Conservation (phyloP, 2,329 filamentous ascomycete genomes). For the Diaporthe citriasiana region DNA sequence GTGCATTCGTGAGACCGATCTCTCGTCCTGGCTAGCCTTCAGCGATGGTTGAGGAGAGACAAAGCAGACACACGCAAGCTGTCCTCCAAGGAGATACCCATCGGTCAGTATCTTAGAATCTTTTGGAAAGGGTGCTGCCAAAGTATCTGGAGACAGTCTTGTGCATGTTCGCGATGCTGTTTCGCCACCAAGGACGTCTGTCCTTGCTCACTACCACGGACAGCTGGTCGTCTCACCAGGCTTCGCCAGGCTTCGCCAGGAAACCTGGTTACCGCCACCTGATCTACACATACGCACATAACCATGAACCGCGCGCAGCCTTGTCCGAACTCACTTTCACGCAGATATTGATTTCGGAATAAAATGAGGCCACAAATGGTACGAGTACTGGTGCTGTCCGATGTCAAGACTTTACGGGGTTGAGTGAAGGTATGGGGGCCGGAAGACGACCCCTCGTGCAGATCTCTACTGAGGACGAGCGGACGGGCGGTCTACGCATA, state of each 20-base stretch:
- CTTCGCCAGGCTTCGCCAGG: too few species aligned
- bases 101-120: too few species aligned
- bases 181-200: neutral
- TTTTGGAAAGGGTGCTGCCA: neutral
- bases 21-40: neutral
- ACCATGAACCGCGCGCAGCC: neutral
- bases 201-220: neutral
- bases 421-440: neutral
- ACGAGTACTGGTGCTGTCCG: neutral
- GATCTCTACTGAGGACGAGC: neutral
- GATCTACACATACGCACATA: neutral
- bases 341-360: neutral
- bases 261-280: too few species aligned
- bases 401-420: neutral
- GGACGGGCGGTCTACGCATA: neutral
- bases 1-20: neutral
- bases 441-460: neutral
- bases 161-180: neutral
- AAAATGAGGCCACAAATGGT: neutral
- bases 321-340: neutral
- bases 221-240: neutral
- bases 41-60: neutral
- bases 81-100: neutral
- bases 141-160: neutral
- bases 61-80: neutral